phyloP scores from a whole-genome alignment of 331 rosid genomes.

The Saraca asoca region DNA sequence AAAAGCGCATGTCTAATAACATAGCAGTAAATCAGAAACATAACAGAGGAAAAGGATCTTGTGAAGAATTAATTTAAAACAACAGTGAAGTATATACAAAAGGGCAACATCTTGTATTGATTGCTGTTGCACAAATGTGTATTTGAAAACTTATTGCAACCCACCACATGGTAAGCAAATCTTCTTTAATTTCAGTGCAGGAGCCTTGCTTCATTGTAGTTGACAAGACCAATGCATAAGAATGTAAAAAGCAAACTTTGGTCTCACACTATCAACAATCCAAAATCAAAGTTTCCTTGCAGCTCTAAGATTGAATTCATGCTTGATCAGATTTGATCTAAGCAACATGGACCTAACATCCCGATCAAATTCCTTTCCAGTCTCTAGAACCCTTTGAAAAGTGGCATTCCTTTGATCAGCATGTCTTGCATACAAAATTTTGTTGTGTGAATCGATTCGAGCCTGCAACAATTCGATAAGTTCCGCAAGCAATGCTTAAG shows the following conservation, averaged over 20 bases:
- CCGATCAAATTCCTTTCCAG: conserved; percentile 80
- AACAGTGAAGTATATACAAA: conserved; percentile 50
- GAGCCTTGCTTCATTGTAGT: conserved; percentile 33
- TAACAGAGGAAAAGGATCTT: conserved; percentile 4
- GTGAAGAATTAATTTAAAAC: conserved; percentile 22
- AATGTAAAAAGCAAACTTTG: conserved; percentile 20
- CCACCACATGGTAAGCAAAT: conserved; percentile 28
- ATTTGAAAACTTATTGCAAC: conserved; percentile 33
- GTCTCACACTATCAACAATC: conserved; percentile 29
- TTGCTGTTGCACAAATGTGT: conserved; percentile 42
- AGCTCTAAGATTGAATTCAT: conserved; percentile 63
- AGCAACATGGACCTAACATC: conserved; percentile 89
- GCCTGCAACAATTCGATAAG: conserved; percentile 62
- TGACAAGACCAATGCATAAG: conserved; percentile 34
- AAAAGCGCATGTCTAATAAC: not conserved
- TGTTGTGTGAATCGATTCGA: conserved; percentile 96
- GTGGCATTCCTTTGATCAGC: conserved; percentile 98
- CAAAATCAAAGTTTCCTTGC: conserved; percentile 66
- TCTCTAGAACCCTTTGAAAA: conserved; percentile 86
- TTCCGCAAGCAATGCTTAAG: conserved; percentile 15
- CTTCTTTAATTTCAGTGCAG: not conserved
- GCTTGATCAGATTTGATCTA: conserved; percentile 89
- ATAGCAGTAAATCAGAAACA: not conserved
- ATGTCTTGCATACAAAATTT: conserved; percentile 90
- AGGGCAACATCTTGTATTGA: conserved; percentile 28